phyloP scores from a whole-genome alignment of 768 basidiomycete genomes.

The Lentinula aciculospora region DNA sequence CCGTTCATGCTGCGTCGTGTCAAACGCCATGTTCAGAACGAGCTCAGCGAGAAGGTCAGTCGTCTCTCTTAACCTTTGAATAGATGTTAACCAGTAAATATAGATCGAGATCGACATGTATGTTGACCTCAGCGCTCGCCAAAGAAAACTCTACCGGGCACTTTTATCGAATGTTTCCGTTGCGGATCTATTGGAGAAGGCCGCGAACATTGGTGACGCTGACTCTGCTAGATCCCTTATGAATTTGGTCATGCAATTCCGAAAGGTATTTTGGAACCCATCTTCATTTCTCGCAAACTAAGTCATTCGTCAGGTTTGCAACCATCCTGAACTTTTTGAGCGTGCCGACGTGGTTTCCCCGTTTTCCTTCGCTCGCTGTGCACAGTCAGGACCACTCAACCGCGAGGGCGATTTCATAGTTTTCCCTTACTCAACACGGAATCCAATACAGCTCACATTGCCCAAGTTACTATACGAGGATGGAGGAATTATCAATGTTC shows the following conservation, averaged over 20 bases:
- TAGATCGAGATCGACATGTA: slow-evolving; percentile 96
- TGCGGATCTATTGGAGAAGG: slow-evolving; percentile 89
- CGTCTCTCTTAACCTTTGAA: background rate
- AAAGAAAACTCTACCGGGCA: slow-evolving; percentile 84
- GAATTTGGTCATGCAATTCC: slow-evolving; percentile 99
- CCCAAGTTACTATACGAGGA: slow-evolving; percentile 76
- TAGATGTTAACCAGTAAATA: slow-evolving; percentile 3
- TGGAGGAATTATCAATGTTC: slow-evolving; percentile 65
- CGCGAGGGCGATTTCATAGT: slow-evolving; percentile 85
- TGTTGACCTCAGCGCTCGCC: slow-evolving; percentile 90
- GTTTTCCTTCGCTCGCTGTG: slow-evolving; percentile 83
- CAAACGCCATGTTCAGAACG: slow-evolving; percentile 99
- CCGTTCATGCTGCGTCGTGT: slow-evolving; percentile 98
- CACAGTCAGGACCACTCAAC: slow-evolving; percentile 71
- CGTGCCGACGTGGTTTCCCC: slow-evolving; percentile 94
- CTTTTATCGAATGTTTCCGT: slow-evolving; percentile 92
- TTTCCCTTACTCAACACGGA: slow-evolving; percentile 81
- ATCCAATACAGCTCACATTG: slow-evolving; percentile 74
- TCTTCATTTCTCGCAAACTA: slow-evolving; percentile 2
- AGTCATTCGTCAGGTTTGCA: slow-evolving; percentile 66
- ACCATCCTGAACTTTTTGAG: slow-evolving; percentile 97
- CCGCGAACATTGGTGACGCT: slow-evolving; percentile 84
- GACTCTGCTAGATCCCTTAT: slow-evolving; percentile 92
- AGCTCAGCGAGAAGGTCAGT: slow-evolving; percentile 92
- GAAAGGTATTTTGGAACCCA: slow-evolving; percentile 58